phyloP scores from a whole-genome alignment of 2,329 filamentous ascomycete species.

The Domatiomyces catenatus region DNA sequence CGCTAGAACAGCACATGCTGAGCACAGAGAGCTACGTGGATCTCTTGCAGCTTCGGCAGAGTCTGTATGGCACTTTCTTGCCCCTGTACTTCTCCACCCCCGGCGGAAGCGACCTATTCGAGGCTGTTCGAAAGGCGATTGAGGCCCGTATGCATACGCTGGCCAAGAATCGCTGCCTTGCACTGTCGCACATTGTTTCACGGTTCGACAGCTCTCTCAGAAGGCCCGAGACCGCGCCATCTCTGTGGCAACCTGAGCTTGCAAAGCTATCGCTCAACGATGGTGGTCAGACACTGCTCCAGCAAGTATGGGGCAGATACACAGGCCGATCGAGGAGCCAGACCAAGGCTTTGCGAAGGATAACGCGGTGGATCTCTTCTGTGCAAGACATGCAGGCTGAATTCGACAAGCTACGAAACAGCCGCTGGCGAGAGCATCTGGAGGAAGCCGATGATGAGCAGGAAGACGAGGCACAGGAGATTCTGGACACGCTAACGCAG shows the following conservation, averaged over 20 bases:
- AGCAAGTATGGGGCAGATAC: constrained; percentile 9
- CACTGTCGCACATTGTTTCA: not conserved
- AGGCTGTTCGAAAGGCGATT: constrained; percentile 52
- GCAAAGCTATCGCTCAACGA: constrained; percentile 4
- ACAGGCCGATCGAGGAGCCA: constrained; percentile 7
- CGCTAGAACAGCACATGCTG: constrained; percentile 45
- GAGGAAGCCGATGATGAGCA: constrained; percentile 18
- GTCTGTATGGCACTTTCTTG: constrained; percentile 61
- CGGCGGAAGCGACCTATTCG: constrained; percentile 45
- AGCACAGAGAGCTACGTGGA: constrained; percentile 50
- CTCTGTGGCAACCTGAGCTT: constrained; percentile 12
- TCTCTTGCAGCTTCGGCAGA: constrained; percentile 54
- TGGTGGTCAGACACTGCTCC: constrained; percentile 6
- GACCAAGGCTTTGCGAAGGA: constrained; percentile 3
- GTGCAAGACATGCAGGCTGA: constrained; percentile 3
- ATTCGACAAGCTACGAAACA: constrained; percentile 6
- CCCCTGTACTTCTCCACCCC: constrained; percentile 48
- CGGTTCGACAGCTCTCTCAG: not conserved
- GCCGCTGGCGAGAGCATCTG: constrained; percentile 15
- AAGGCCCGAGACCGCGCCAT: not conserved
- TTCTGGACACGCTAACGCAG: constrained; percentile 7
- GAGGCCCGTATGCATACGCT: constrained; percentile 35
- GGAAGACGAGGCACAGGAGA: constrained; percentile 10
- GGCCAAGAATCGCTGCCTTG: constrained; percentile 2
- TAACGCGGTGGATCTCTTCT: constrained; percentile 7